Conservation (phyloP, 192 early-diverging fungal genomes). For the Lobosporangium transversale region DNA sequence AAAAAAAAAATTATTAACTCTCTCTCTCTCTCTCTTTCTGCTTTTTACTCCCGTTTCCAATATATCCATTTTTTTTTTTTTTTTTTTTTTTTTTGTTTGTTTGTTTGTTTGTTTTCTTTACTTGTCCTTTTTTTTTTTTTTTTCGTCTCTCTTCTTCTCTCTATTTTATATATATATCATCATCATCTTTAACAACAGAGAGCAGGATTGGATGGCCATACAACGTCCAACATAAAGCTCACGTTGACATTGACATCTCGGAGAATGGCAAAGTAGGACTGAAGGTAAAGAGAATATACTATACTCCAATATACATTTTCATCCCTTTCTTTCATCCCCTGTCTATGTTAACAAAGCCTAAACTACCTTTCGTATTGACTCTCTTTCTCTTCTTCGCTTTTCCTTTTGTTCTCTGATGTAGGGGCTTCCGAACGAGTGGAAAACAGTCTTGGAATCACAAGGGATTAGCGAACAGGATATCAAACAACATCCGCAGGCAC, state of each 20-base stretch:
- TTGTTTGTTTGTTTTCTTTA: too few relatives aligned
- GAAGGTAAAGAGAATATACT: conserved; percentile 10
- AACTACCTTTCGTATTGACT: background rate
- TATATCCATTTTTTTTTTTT: too few relatives aligned
- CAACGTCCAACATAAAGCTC: conserved; percentile 62
- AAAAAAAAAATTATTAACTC: too few relatives aligned
- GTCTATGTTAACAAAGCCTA: too few relatives aligned
- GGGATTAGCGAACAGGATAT: conserved; percentile 61
- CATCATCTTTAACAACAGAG: conserved; percentile 4
- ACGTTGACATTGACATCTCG: conserved; percentile 59
- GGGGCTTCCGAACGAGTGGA: conserved; percentile 63
- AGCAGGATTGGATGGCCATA: conserved; percentile 62
- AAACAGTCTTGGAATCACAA: conserved; percentile 50
- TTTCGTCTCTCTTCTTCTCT: background rate
- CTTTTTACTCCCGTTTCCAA: too few relatives aligned
- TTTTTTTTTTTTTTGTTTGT: too few relatives aligned
- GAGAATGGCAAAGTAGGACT: conserved; percentile 15
- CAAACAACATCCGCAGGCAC: conserved; percentile 56
- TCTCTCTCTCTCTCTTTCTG: too few relatives aligned
- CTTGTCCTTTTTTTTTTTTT: too few relatives aligned
- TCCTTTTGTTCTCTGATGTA: too few relatives aligned
- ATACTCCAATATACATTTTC: too few relatives aligned
- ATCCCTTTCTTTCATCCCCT: too few relatives aligned
- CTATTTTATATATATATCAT: background rate
- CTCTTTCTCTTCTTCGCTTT: too few relatives aligned